Conservation (phyloP, 2,329 filamentous ascomycete species). For the Xylaria multiplex region DNA sequence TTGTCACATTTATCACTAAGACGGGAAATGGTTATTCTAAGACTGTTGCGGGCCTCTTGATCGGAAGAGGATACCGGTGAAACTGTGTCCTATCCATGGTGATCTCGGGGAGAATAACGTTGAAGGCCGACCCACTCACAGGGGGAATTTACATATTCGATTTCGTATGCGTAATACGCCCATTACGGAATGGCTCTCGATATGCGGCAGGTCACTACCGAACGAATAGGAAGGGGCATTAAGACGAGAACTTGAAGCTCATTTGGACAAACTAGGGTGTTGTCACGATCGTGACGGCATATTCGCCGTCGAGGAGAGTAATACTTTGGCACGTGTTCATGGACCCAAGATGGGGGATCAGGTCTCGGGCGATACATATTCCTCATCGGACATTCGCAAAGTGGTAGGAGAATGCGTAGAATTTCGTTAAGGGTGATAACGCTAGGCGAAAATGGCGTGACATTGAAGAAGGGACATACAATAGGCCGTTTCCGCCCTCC, state of each 20-base stretch:
- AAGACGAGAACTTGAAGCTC: constrained; percentile 6
- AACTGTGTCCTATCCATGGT: constrained; percentile 25
- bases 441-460: too few relatives aligned
- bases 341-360: not conserved
- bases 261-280: not conserved
- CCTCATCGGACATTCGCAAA: constrained; percentile 18
- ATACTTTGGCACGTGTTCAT: constrained; percentile 6
- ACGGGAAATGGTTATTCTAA: constrained; percentile 5
- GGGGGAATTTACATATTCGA: constrained; percentile 3
- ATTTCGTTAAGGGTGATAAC: too few relatives aligned
- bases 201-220: constrained; percentile 11
- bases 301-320: constrained; percentile 16
- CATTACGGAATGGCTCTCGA: constrained; percentile 10
- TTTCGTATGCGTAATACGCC: constrained; percentile 2
- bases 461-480: too few relatives aligned
- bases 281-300: constrained; percentile 3
- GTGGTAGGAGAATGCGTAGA: not conserved
- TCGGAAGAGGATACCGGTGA: constrained; percentile 32
- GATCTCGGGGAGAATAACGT: constrained; percentile 20
- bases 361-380: constrained; percentile 12
- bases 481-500: too few relatives aligned
- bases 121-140: not conserved
- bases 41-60: constrained; percentile 11
- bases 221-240: not conserved
- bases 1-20: too few relatives aligned